A percentile compares a stretch with the other conserved stretches of the same genome.
Evolutionary conservation across 306 rosid genomes (phyloP).

Genomic region (Herpetospermum pedunculosum): DNA sequence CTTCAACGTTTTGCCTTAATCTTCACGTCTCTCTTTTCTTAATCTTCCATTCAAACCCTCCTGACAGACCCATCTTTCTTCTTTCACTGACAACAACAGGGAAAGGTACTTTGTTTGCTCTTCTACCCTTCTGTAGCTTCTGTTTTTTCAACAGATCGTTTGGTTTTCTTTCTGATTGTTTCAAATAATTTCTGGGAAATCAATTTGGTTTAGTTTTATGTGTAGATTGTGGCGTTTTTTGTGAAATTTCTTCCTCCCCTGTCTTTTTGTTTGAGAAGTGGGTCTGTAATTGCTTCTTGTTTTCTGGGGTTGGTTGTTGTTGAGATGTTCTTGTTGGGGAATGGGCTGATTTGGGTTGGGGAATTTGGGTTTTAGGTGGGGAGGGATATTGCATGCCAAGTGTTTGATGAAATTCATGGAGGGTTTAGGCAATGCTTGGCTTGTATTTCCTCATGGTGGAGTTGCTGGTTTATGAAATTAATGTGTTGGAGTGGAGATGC

Average conservation of each 20-base stretch:
- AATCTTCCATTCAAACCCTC: not conserved
- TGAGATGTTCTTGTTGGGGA: conserved; percentile 29
- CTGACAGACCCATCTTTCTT: not conserved
- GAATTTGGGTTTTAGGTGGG: conserved; percentile 49
- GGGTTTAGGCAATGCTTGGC: conserved; percentile 62
- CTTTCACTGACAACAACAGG: not conserved
- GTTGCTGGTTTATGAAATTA: conserved; percentile 41
- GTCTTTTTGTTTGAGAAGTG: conserved; percentile 23
- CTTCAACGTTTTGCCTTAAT: not conserved
- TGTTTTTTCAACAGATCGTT: not conserved
- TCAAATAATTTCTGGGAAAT: not conserved
- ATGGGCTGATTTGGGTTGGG: conserved; percentile 50
- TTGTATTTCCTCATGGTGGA: conserved; percentile 78
- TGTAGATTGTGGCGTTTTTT: not conserved
- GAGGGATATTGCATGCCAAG: conserved; percentile 27
- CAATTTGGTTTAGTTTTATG: not conserved
- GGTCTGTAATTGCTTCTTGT: conserved; percentile 33
- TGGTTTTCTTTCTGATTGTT: not conserved
- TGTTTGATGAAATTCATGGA: conserved; percentile 48
- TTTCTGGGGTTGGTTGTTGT: conserved; percentile 34
- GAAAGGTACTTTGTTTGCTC: not conserved
- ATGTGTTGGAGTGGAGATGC: conserved; percentile 31
- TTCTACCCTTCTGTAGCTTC: not conserved
- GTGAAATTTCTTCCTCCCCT: not conserved
- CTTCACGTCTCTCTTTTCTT: not conserved